Base-by-base conservation (phyloP, 345 rosid genomes). In the Dovyalis caffra region DNA sequence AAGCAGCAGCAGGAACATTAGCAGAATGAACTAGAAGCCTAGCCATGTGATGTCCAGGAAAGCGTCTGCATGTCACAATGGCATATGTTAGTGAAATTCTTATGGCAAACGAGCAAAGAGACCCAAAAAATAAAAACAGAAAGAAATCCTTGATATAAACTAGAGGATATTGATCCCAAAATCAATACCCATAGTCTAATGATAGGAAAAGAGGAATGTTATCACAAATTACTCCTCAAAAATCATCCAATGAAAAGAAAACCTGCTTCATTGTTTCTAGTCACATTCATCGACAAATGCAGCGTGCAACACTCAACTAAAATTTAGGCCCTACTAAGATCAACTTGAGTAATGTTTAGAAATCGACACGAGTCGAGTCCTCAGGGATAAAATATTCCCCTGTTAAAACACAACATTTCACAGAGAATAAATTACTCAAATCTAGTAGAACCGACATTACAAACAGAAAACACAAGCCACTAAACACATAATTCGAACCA, bases 11-110 rank as follows among this genome's bases (percentile, higher is more conserved):
- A 58, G 88, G 80, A 34, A 81, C 64, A 79, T 79, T 81, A 66
- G 87, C 81, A 26, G 84, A 82, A 74, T 85, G 89, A 77, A 89
- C 90, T 40, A 91, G 80, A 72, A 91, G 81, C 83, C 91, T 85
- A 71, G 89, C 90, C 99, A 95, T 95, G 40, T 37, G 35, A 53
- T 78, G 74, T 35, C 58, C 25, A 72, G 28, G 70, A 60, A 57
- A 69, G 38, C 57, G 72, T 66, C 95, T 88, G 91, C 93, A 87
- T 26, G 71, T 34, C 28, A 74, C 12, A 23, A 77, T 20, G 51
- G 34, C 63, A 66, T 37, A 33, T 5, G 33, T 82, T 37, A 72
- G 76, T 28, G 16, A 66, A 49, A 51, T 23, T 61, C 49, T 63
- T 3, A 23, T 11, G 11, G 23, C 16, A 49, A 5, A 38, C 32